Evolutionary conservation across 495 filamentous ascomycete species (phyloP).

Genomic region (Lasiosphaeria miniovina): DNA sequence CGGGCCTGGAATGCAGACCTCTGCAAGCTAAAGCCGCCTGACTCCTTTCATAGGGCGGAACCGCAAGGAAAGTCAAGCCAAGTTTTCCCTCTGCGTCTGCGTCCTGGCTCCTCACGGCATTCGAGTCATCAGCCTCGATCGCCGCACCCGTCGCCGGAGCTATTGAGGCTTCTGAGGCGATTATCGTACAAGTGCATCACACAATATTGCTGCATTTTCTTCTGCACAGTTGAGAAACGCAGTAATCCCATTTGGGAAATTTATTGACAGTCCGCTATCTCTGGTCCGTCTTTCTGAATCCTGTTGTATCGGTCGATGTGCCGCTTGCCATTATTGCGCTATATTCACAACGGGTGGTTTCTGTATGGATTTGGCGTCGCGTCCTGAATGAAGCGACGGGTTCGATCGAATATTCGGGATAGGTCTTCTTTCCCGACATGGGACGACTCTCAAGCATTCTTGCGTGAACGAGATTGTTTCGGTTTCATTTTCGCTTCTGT

Average conservation of each 20-base stretch:
- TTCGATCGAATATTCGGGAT: too few species aligned
- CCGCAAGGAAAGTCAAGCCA: constrained; percentile 14
- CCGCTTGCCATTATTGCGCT: too few species aligned
- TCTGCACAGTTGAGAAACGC: too few species aligned
- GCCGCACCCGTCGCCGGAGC: neutral
- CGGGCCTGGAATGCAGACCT: constrained; percentile 25
- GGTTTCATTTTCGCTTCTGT: constrained; percentile 19
- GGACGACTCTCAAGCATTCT: constrained; percentile 14
- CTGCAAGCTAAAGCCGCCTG: constrained; percentile 25
- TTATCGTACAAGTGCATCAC: too few species aligned
- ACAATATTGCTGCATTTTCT: too few species aligned
- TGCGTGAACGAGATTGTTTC: constrained; percentile 16
- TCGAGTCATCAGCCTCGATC: constrained; percentile 28
- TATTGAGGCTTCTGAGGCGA: neutral
- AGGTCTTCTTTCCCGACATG: constrained; percentile 9
- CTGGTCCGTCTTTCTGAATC: too few species aligned
- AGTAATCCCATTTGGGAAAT: too few species aligned
- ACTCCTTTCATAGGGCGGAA: constrained; percentile 26
- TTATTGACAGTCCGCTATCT: too few species aligned
- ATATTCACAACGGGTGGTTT: too few species aligned
- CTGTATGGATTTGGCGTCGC: neutral
- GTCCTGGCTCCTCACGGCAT: constrained; percentile 8
- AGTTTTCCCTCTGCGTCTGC: constrained; percentile 1
- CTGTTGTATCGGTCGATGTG: too few species aligned
- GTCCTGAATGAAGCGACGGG: neutral